A percentile compares a stretch with the other conserved stretches of the same genome.
phyloP scores from a whole-genome alignment of 495 filamentous ascomycete genomes.

The Aspergillus avenaceus region DNA sequence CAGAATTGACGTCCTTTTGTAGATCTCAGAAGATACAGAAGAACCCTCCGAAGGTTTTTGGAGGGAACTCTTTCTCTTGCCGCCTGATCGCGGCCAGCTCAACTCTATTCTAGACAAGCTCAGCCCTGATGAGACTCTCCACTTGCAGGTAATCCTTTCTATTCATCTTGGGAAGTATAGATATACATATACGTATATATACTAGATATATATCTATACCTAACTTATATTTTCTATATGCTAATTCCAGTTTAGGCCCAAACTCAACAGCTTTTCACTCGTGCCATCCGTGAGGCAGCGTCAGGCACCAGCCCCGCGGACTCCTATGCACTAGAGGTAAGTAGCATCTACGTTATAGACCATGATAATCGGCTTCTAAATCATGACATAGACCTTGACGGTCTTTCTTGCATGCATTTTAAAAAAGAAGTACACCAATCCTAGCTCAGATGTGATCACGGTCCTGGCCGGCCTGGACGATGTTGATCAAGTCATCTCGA shows the following conservation, averaged over 20 bases:
- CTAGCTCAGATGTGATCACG: slow-evolving; percentile 90
- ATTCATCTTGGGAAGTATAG: no score
- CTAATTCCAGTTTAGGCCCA: slow-evolving; percentile 45
- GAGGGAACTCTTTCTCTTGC: slow-evolving; percentile 89
- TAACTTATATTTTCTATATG: neutral
- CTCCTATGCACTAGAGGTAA: slow-evolving; percentile 85
- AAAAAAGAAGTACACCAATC: slow-evolving; percentile 89
- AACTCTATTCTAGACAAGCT: slow-evolving; percentile 62
- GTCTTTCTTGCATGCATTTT: slow-evolving; percentile 78
- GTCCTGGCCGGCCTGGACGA: slow-evolving; percentile 83
- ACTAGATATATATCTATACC: no score
- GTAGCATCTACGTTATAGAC: slow-evolving; percentile 22
- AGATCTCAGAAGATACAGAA: slow-evolving; percentile 51
- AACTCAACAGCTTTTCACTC: slow-evolving; percentile 73
- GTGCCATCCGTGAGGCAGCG: slow-evolving; percentile 66
- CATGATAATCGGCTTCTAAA: slow-evolving; percentile 35
- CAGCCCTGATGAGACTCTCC: slow-evolving; percentile 68
- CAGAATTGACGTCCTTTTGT: slow-evolving; percentile 3
- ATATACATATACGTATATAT: no score
- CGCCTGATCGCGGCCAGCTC: slow-evolving; percentile 66
- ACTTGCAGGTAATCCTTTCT: slow-evolving; percentile 55
- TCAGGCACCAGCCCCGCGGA: slow-evolving; percentile 57
- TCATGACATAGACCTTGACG: slow-evolving; percentile 68
- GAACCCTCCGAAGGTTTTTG: slow-evolving; percentile 88
- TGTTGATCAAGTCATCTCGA: slow-evolving; percentile 78